A percentile compares a stretch with the other conserved stretches of the same genome.
Evolutionary conservation across 306 rosid genomes (phyloP).

Genomic region (Glycine tomentella): DNA sequence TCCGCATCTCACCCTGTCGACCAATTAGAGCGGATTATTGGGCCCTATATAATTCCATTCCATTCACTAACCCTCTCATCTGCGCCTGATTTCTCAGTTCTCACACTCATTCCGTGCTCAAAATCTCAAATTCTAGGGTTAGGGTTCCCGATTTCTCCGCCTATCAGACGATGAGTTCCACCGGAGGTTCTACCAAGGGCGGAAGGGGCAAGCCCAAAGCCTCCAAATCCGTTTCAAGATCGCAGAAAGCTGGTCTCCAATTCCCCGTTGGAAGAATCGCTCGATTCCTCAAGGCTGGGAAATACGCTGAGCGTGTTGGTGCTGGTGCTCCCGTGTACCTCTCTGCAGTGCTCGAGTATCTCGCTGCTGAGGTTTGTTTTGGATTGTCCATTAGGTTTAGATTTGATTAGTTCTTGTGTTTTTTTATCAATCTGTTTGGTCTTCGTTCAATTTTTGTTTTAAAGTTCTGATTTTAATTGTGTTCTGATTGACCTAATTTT

Average conservation of each 20-base stretch:
- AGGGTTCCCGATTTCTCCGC: constrained; percentile 44
- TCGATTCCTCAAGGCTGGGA: constrained; percentile 80
- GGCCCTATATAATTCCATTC: constrained; percentile 47
- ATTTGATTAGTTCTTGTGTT: background rate
- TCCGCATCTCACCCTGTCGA: constrained; percentile 23
- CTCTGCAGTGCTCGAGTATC: constrained; percentile 89
- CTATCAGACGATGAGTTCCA: constrained; percentile 67
- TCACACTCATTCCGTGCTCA: background rate
- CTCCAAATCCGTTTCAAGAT: constrained; percentile 81
- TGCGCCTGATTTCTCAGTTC: background rate
- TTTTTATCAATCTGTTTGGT: no score
- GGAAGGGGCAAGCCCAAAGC: constrained; percentile 97
- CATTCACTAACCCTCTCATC: background rate
- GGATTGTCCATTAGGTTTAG: background rate
- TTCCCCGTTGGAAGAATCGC: constrained; percentile 94
- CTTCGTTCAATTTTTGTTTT: background rate
- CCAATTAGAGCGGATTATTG: constrained; percentile 35
- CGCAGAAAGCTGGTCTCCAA: constrained; percentile 86
- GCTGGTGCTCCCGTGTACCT: constrained; percentile 95
- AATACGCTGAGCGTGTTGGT: constrained; percentile 93
- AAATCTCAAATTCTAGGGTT: constrained; percentile 29
- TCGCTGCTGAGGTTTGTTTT: constrained; percentile 79
- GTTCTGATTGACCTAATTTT: background rate
- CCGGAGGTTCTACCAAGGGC: constrained; percentile 79
- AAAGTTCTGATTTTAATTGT: background rate